Evolutionary conservation across 805 yeast genomes (phyloP), one percentile per base, ranked within the genome.

Genomic region (Candida sakaeoensis): DNA sequence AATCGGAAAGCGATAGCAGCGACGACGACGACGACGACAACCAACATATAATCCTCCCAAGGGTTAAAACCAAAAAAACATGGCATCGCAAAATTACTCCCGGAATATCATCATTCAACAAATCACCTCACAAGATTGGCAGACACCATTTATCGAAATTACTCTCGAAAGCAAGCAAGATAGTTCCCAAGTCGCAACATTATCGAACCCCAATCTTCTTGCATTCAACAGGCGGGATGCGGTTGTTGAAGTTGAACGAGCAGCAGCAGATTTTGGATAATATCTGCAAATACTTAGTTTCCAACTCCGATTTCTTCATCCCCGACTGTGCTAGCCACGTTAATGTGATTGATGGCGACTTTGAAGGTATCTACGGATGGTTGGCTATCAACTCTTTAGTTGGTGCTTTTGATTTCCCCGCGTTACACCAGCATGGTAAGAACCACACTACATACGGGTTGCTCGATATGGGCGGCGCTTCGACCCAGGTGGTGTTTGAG

Each of bases 191-290:
- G 39, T 74, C 77, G 13, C 85, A 80, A 52, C 80, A 76, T 37
- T 51, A 51, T 8, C 53, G 87, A 35, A 82, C 90, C 0, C 90
- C 90, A 0, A 66, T 82, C 1, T 81, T 79, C 47, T 54, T 82
- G 5, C 86, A 82, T 55, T 79, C 85, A 1, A 82, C 88, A 0
- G 88, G 84, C 0, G 86, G 86, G 0, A 72, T 81, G 79, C 58
- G 87, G 32, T 54, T 77, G 10, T 58, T 82, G 30, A 70, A 69
- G 15, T 83, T 81, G 1, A 61, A 66, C 9, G 74, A 75, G 25
- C 80, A 74, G 47, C 61, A 60, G 31, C 56, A 57, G 13, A 68
- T 80, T 14, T 51, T 80, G 41, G 63, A 60, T 12, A 60, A 61
- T 27, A 64, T 77, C 2, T 82, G 89, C 50, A 41, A 52, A 7